Conservation (phyloP, 495 filamentous ascomycete species). For the Aspergillus diversus region DNA sequence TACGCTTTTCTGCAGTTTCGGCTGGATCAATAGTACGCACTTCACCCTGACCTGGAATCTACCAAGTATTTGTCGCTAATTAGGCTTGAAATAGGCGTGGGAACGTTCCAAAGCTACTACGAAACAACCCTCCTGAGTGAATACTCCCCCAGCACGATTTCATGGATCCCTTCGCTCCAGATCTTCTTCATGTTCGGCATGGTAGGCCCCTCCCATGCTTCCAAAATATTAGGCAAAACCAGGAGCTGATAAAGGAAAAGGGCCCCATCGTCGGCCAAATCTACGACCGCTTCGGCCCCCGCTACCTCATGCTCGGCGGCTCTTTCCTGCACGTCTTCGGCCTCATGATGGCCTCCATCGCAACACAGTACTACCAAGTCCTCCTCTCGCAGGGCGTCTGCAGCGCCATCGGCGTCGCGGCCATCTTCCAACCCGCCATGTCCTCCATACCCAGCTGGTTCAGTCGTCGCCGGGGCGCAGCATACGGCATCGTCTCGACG, state of each 20-base stretch:
- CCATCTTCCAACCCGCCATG: conserved; percentile 28
- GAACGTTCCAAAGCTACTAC: conserved; percentile 42
- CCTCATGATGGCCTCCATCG: conserved; percentile 61
- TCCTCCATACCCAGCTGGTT: conserved; percentile 47
- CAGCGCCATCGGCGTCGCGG: conserved; percentile 34
- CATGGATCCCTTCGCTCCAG: conserved; percentile 50
- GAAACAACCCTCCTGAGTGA: conserved; percentile 25
- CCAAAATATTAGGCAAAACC: neutral
- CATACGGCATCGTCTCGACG: conserved; percentile 51
- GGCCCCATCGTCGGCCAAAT: conserved; percentile 28
- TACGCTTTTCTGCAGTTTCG: conserved; percentile 42
- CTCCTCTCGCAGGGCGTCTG: conserved; percentile 48
- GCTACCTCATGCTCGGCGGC: conserved; percentile 63
- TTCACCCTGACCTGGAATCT: neutral
- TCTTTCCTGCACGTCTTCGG: conserved; percentile 68
- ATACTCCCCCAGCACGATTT: conserved; percentile 39
- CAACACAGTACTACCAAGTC: conserved; percentile 47
- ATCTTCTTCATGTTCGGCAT: conserved; percentile 40
- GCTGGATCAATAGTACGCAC: conserved; percentile 49
- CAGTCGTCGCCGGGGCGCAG: conserved; percentile 50
- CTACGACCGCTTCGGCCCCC: conserved; percentile 69
- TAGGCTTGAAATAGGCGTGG: conserved; percentile 23
- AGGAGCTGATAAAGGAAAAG: neutral
- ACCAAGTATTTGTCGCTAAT: neutral
- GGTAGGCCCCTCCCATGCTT: conserved; percentile 14